phyloP scores from a whole-genome alignment of 306 rosid genomes.

The Ammopiptanthus mongolicus region DNA sequence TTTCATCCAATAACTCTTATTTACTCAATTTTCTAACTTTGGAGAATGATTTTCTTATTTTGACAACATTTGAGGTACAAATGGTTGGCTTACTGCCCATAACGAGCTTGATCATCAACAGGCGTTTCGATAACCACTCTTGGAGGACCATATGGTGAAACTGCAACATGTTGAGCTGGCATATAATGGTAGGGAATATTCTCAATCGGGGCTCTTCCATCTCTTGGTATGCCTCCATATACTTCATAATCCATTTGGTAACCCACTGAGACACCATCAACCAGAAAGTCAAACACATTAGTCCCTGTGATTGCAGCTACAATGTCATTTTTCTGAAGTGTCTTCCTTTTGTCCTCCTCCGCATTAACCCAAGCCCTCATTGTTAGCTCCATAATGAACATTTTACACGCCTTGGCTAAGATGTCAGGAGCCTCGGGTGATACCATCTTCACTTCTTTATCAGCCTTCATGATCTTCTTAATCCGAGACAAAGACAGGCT shows the following conservation, averaged over 20 bases:
- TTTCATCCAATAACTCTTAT: too few relatives aligned
- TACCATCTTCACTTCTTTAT: constrained; percentile 52
- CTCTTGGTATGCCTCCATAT: constrained; percentile 32
- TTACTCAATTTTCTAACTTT: too few relatives aligned
- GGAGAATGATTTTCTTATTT: too few relatives aligned
- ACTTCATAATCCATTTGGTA: constrained; percentile 35
- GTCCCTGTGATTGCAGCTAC: constrained; percentile 53
- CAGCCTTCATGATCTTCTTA: constrained; percentile 64
- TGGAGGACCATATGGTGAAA: constrained; percentile 29
- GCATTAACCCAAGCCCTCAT: constrained; percentile 56
- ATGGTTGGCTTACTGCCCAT: constrained; percentile 34
- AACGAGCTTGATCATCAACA: constrained; percentile 28
- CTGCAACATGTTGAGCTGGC: constrained; percentile 34
- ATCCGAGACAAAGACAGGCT: constrained; percentile 57
- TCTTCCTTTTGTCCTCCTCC: constrained; percentile 44
- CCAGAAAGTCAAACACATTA: constrained; percentile 56
- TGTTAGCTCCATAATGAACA: constrained; percentile 63
- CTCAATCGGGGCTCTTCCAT: constrained; percentile 29
- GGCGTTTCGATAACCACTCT: constrained; percentile 43
- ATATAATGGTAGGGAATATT: constrained; percentile 46
- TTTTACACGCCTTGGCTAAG: constrained; percentile 61
- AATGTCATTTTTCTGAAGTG: constrained; percentile 53
- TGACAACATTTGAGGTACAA: constrained; percentile 22
- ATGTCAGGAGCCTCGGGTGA: constrained; percentile 56
- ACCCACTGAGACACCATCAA: constrained; percentile 48